Percentiles rank a stretch among this genome's conserved stretches.
These are phyloP conservation scores for Ganoderma boninense DNA, from an alignment of 1,284 basidiomycete genomes.

Conservation along the genomic window DNA sequence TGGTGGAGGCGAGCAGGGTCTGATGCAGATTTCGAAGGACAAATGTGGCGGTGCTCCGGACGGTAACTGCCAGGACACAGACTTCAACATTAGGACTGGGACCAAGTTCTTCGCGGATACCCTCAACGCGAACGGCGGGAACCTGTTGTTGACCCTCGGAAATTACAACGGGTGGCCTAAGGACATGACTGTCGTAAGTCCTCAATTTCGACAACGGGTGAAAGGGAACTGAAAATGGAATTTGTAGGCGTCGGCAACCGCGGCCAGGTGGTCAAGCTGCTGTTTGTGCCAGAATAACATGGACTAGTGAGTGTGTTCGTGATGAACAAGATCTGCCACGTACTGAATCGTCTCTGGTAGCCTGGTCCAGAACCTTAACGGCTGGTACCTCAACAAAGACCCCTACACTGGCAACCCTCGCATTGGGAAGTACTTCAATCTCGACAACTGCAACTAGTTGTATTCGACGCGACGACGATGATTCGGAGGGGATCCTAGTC, in stretches of 20 bases:
- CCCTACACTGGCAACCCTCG: conserved; percentile 53
- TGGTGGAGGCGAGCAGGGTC: conserved; percentile 82
- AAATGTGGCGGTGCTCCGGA: conserved; percentile 77
- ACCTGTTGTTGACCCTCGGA: conserved; percentile 72
- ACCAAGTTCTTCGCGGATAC: conserved; percentile 66
- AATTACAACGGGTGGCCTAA: conserved; percentile 82
- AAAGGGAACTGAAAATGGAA: background rate
- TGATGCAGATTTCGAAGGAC: conserved; percentile 86
- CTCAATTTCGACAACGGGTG: background rate
- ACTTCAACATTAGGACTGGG: conserved; percentile 74
- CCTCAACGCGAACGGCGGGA: conserved; percentile 61
- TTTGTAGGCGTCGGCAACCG: conserved; percentile 62
- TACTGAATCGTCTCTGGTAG: conserved; percentile 52
- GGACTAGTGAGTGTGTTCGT: conserved; percentile 66
- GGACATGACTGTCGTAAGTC: conserved; percentile 68
- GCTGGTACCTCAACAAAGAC: conserved; percentile 76
- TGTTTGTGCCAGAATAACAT: conserved; percentile 83
- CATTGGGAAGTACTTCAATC: conserved; percentile 78
- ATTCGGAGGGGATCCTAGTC: background rate
- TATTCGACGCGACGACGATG: background rate
- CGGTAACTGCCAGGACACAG: conserved; percentile 73
- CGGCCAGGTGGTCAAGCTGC: conserved; percentile 58
- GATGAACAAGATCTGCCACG: background rate
- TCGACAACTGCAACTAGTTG: conserved; percentile 54
- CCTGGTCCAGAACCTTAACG: conserved; percentile 81